Evolutionary conservation across 495 filamentous ascomycete genomes (phyloP), one percentile per base, ranked within the genome.

Genomic region (Neurospora sp.): DNA sequence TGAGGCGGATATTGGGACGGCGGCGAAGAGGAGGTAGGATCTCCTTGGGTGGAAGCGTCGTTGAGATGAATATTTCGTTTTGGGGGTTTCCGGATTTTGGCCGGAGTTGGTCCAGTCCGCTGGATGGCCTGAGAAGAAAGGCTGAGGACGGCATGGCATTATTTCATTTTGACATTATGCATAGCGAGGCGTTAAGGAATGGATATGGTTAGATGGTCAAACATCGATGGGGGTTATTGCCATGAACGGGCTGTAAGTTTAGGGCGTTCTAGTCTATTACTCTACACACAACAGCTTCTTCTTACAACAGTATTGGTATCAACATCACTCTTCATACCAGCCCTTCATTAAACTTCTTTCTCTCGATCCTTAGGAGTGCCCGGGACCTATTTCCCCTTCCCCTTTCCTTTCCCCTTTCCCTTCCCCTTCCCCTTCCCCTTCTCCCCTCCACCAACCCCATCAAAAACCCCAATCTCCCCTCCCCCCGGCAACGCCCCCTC

Each of bases 1-100:
- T 27, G 80, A 81, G 37, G 71, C 69, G 3, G 78, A 80, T 71
- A 73, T 77, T 39, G 74, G 75, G 22, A 75, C 76, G 20, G 68
- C 74, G 38, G 65, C 75, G 6, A 75, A 74, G 74, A 75, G 68
- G 76, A 71, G 71, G 41, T 78, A 70, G 70, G 18, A 12, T 22
- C 8, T 47, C 70, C 53, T 18, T 12, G n/a, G 31, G n/a, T 68
- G 38, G 42, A 53, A 53, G 12, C 20, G 53, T 42, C 47, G 45
- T 69, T 70, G 70, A 73, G 47, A 27, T 27, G 27, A 59, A 59
- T 72, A 39, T 61, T 42, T 65, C 45, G 18, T 35, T 71, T 37
- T 47, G 14, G 2, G n/a, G 10, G 20, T 47, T 27, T 27, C 45
- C 14, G 40, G 12, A 6, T 27, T 42, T 27, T 70, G 18, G 9